Conservation (phyloP, 805 yeast species). For the Limtongia smithiae region DNA sequence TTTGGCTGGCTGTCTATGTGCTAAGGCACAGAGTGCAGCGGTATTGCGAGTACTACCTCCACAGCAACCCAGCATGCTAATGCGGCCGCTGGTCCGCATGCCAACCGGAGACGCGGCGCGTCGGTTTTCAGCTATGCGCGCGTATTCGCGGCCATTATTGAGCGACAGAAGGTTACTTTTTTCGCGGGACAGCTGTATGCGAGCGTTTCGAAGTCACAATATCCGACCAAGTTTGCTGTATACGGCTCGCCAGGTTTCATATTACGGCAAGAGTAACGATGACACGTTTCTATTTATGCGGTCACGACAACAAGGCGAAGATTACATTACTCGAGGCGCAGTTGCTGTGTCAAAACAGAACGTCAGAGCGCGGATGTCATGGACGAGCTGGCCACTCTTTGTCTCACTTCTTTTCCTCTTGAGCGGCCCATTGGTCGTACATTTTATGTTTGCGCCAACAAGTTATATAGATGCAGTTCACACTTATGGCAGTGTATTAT, state of each 20-base stretch:
- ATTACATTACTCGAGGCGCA: background rate
- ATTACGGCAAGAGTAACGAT: slow-evolving; percentile 6
- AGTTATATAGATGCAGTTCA: background rate
- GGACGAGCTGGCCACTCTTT: background rate
- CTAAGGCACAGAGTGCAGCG: too few species aligned
- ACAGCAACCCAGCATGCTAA: too few species aligned
- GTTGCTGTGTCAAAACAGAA: background rate
- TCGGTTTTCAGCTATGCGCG: too few species aligned
- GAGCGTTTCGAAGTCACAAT: too few species aligned
- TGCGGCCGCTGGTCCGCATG: too few species aligned
- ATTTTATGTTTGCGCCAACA: background rate
- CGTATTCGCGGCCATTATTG: too few species aligned
- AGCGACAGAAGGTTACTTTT: too few species aligned
- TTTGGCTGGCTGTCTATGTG: too few species aligned
- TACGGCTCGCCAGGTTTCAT: background rate
- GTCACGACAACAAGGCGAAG: background rate
- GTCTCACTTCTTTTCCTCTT: background rate
- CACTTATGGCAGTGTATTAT: background rate
- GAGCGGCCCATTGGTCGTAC: background rate
- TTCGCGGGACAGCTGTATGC: too few species aligned
- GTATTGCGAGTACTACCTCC: too few species aligned
- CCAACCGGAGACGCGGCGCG: too few species aligned
- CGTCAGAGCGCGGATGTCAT: background rate
- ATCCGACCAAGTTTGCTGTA: too few species aligned
- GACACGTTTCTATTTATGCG: slow-evolving; percentile 6